phyloP scores from a whole-genome alignment of 176 grass and related monocot genomes.

The Leersia perrieri region DNA sequence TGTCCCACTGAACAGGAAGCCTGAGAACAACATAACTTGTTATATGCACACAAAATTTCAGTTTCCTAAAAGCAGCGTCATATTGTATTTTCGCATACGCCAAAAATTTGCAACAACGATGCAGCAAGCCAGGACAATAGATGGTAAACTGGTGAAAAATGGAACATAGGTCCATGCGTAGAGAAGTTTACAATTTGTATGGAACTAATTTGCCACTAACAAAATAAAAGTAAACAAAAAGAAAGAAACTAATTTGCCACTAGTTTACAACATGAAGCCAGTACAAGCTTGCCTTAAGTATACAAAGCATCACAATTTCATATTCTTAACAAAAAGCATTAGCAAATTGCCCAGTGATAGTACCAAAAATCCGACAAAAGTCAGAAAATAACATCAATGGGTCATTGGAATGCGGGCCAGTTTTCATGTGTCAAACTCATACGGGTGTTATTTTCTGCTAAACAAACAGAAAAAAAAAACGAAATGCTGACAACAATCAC shows the following conservation, averaged over 20 bases:
- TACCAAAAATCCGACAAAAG: neutral
- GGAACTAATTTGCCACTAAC: neutral
- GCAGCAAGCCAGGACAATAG: neutral
- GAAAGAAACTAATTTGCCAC: neutral
- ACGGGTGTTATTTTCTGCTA: neutral
- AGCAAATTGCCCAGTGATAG: neutral
- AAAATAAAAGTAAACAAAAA: neutral
- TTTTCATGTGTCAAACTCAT: neutral
- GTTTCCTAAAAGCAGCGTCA: neutral
- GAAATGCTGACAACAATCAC: neutral
- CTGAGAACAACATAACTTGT: conserved; percentile 41
- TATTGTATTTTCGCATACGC: neutral
- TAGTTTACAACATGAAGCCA: neutral
- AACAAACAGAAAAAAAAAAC: neutral
- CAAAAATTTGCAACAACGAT: neutral
- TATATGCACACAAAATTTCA: neutral
- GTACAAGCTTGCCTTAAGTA: neutral
- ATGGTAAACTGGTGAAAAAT: neutral
- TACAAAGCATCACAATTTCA: neutral
- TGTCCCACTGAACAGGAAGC: conserved; percentile 96
- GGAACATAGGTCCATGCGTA: neutral
- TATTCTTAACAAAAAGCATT: conserved; percentile 8
- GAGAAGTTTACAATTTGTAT: neutral
- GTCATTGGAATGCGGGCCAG: neutral
- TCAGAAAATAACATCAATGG: neutral